Evolutionary conservation across 208 protist genomes (phyloP).

Genomic region (Trypanosoma melophagium): DNA sequence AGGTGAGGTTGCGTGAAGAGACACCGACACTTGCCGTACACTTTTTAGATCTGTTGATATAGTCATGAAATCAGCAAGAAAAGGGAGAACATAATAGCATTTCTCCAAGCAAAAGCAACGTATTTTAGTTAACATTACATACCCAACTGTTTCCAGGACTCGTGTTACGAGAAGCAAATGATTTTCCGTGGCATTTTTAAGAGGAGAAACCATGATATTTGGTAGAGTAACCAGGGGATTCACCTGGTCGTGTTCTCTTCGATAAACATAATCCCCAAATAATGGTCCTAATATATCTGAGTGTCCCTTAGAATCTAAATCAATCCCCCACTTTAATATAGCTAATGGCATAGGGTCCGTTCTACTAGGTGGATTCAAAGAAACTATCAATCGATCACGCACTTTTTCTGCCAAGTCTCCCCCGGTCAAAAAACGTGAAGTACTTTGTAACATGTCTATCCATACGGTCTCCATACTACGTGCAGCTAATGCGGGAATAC

Average conservation of each 20-base stretch:
- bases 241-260: too few species aligned
- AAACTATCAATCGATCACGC: neutral
- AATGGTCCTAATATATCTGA: slow-evolving; percentile 14
- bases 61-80: slow-evolving; percentile 21
- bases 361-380: neutral
- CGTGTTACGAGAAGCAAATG: slow-evolving; percentile 12
- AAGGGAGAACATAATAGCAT: slow-evolving; percentile 26
- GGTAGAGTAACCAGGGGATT: too few species aligned
- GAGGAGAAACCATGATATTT: too few species aligned
- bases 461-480: slow-evolving; percentile 15
- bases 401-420: slow-evolving; percentile 25
- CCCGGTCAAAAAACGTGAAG: slow-evolving; percentile 51
- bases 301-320: neutral
- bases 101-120: slow-evolving; percentile 7
- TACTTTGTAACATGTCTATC: slow-evolving; percentile 44
- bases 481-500: slow-evolving; percentile 13
- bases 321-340: too few species aligned
- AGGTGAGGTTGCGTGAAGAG: too few species aligned
- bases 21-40: neutral
- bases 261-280: neutral
- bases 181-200: neutral
- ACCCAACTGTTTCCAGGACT: slow-evolving; percentile 26
- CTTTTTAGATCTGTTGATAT: slow-evolving; percentile 10
- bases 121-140: slow-evolving; percentile 31
- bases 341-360: too few species aligned